Conservation (phyloP, 1,139 yeast species). For the Lodderomyces parapsilosis region DNA sequence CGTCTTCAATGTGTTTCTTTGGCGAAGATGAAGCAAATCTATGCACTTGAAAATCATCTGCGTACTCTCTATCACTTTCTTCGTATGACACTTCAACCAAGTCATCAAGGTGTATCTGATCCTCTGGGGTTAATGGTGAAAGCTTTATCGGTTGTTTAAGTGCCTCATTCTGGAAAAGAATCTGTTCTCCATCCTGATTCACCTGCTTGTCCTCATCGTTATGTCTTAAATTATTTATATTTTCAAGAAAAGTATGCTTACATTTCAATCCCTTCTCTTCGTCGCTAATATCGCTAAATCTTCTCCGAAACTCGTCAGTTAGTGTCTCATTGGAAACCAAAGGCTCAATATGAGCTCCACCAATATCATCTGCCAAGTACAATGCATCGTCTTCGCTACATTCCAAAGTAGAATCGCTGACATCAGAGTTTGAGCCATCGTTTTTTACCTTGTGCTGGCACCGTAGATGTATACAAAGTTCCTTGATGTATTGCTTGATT, state of each 20-base stretch:
- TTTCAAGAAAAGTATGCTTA: constrained; percentile 14
- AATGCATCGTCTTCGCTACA: constrained; percentile 13
- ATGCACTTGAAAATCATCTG: constrained; percentile 6
- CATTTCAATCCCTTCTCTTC: constrained; percentile 9
- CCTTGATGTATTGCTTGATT: constrained; percentile 23
- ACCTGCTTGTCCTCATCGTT: constrained; percentile 22
- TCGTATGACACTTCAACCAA: constrained; percentile 9
- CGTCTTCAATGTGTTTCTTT: constrained; percentile 6
- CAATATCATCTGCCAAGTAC: constrained; percentile 6
- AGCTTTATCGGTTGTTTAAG: neutral
- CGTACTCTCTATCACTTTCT: constrained; percentile 9
- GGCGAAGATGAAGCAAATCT: constrained; percentile 8
- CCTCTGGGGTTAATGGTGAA: constrained; percentile 5
- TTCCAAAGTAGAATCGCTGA: constrained; percentile 16
- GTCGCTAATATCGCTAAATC: constrained; percentile 10
- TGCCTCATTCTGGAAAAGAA: neutral
- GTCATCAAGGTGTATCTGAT: constrained; percentile 11
- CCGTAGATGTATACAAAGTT: neutral
- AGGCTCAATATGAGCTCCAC: constrained; percentile 10
- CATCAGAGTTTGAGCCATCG: constrained; percentile 1
- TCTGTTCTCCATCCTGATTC: constrained; percentile 3
- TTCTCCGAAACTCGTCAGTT: constrained; percentile 11
- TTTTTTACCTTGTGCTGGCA: neutral
- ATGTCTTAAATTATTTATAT: constrained; percentile 34
- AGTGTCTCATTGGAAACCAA: constrained; percentile 15